These are phyloP conservation scores for Ascoidea rubescens DNA, from an alignment of 805 yeast species.

Conservation along the genomic window DNA sequence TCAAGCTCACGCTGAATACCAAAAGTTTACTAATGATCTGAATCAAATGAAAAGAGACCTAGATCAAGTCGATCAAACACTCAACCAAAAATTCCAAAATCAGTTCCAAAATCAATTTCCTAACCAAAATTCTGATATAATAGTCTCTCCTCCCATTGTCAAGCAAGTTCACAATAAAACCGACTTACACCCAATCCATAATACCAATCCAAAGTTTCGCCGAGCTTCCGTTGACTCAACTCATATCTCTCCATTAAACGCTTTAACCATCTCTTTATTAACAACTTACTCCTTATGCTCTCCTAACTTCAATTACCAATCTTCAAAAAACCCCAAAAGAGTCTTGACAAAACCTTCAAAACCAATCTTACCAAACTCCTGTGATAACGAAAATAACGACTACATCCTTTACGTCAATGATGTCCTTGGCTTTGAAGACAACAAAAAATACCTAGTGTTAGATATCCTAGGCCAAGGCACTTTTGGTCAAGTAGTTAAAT, in stretches of 20 bases:
- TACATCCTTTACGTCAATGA: conserved; percentile 92
- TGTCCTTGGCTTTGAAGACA: conserved; percentile 74
- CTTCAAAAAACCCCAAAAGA: conserved; percentile 78
- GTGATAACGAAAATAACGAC: conserved; percentile 79
- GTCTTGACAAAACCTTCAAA: conserved; percentile 89
- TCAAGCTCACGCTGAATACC: conserved; percentile 8
- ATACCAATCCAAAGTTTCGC: conserved; percentile 54
- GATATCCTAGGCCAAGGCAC: conserved; percentile 94
- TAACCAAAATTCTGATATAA: conserved; percentile 19
- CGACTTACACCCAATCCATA: conserved; percentile 50
- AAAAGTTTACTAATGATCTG: conserved; percentile 16
- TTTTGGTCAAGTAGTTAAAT: conserved; percentile 95
- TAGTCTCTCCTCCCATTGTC: conserved; percentile 33
- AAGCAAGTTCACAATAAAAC: conserved; percentile 23
- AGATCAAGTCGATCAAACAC: conserved; percentile 2
- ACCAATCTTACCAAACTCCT: conserved; percentile 68
- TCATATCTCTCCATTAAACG: conserved; percentile 66
- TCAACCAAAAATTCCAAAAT: conserved; percentile 8
- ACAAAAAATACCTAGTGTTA: conserved; percentile 73
- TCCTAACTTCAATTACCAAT: conserved; percentile 69
- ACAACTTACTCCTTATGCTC: conserved; percentile 78
- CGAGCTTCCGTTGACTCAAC: conserved; percentile 51
- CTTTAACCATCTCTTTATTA: conserved; percentile 63
- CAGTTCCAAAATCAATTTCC: conserved; percentile 16
- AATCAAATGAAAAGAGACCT: conserved; percentile 1